These are phyloP conservation scores for Coffea canephora DNA, from an alignment of 257 asterid species.

Conservation along the genomic window DNA sequence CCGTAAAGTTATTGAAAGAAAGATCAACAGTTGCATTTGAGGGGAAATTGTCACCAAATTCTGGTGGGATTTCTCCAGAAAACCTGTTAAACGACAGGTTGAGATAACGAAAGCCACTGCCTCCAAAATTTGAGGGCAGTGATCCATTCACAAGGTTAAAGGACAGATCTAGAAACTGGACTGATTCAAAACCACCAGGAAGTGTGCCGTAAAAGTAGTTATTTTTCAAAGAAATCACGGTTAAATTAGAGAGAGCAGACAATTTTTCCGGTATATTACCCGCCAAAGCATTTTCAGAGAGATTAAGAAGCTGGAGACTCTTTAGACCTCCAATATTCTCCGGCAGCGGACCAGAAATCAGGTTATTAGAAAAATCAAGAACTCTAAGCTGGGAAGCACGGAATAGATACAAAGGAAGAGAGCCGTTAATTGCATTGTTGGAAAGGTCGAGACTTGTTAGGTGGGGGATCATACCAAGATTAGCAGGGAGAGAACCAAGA, in stretches of 20 bases:
- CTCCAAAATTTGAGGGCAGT: conserved; percentile 62
- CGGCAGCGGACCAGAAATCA: conserved; percentile 70
- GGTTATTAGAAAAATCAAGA: conserved; percentile 71
- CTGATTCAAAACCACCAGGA: conserved; percentile 56
- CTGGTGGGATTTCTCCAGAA: conserved; percentile 66
- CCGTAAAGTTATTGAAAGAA: conserved; percentile 58
- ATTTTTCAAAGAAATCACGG: conserved; percentile 52
- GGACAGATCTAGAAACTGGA: conserved; percentile 74
- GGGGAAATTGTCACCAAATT: conserved; percentile 46
- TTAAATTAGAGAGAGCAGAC: conserved; percentile 40
- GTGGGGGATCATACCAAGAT: conserved; percentile 62
- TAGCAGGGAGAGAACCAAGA: conserved; percentile 58
- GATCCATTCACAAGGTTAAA: conserved; percentile 74
- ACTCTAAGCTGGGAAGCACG: conserved; percentile 48
- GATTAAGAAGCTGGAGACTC: conserved; percentile 55
- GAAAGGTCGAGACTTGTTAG: conserved; percentile 62
- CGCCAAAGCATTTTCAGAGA: conserved; percentile 67
- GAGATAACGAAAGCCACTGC: conserved; percentile 41
- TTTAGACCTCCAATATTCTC: conserved; percentile 45
- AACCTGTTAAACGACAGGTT: conserved; percentile 70
- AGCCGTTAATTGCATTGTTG: conserved; percentile 75
- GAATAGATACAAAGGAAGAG: conserved; percentile 68
- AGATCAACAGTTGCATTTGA: conserved; percentile 66
- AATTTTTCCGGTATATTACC: conserved; percentile 67
- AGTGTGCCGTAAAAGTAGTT: conserved; percentile 64